Percentiles rank a stretch among this genome's conserved stretches.
Evolutionary conservation across 2,329 filamentous ascomycete species (phyloP).

Genomic region (Ceratocystis ficicola): DNA sequence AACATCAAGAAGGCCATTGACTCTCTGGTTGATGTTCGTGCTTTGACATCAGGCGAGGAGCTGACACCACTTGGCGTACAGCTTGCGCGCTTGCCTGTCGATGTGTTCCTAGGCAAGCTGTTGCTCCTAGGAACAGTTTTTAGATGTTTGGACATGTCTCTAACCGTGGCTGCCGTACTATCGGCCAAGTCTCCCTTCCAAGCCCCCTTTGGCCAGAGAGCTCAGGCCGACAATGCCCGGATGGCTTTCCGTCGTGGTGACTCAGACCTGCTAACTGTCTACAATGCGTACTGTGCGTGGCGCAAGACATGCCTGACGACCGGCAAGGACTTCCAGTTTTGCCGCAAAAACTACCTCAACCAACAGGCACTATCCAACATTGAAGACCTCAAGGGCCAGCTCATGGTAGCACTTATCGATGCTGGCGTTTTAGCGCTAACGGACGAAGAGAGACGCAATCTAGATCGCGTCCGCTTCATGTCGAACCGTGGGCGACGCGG

Average conservation of each 20-base stretch:
- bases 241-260: constrained; percentile 72
- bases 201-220: constrained; percentile 69
- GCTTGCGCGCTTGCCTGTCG: constrained; percentile 75
- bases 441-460: constrained; percentile 53
- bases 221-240: constrained; percentile 69
- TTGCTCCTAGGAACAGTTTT: constrained; percentile 79
- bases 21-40: constrained; percentile 83
- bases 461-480: constrained; percentile 57
- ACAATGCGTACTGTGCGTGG: constrained; percentile 89
- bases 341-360: constrained; percentile 85
- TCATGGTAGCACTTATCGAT: constrained; percentile 73
- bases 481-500: constrained; percentile 36
- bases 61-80: constrained; percentile 78
- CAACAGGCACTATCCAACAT: constrained; percentile 83
- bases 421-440: constrained; percentile 70
- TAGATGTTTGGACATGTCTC: constrained; percentile 77
- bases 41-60: constrained; percentile 67
- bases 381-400: constrained; percentile 87
- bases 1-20: constrained; percentile 91
- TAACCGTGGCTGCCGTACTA: constrained; percentile 84
- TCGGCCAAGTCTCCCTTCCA: constrained; percentile 93
- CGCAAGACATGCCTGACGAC: constrained; percentile 64
- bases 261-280: constrained; percentile 83
- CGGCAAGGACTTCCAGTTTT: constrained; percentile 73
- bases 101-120: constrained; percentile 90